phyloP scores from a whole-genome alignment of 352 stramenopile genomes.

The Thraustotheca clavata region DNA sequence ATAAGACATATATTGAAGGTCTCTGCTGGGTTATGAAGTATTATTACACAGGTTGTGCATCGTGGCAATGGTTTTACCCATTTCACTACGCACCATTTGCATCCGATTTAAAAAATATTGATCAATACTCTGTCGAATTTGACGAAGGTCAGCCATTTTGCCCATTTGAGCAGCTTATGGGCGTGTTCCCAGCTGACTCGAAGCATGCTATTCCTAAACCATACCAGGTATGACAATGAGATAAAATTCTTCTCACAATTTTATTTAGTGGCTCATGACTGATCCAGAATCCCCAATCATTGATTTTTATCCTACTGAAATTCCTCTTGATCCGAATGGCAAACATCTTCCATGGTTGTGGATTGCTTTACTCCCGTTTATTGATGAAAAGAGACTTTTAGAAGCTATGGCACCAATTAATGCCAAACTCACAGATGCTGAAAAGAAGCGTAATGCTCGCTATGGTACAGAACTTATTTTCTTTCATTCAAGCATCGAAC shows the following conservation, averaged over 20 bases:
- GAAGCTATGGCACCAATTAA: slow-evolving; percentile 76
- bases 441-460: slow-evolving; percentile 77
- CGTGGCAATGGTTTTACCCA: slow-evolving; percentile 99
- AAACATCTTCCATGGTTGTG: slow-evolving; percentile 98
- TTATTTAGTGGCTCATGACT: slow-evolving; percentile 84
- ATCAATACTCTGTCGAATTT: slow-evolving; percentile 89
- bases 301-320: slow-evolving; percentile 95
- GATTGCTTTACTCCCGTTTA: slow-evolving; percentile 98
- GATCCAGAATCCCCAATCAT: slow-evolving; percentile 94
- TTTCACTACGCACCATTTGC: slow-evolving; percentile 98
- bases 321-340: slow-evolving; percentile 97
- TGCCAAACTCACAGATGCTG: slow-evolving; percentile 49
- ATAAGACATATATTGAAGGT: slow-evolving; percentile 96
- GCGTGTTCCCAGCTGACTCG: slow-evolving; percentile 95
- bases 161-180: slow-evolving; percentile 97
- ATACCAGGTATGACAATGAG: slow-evolving; percentile 46
- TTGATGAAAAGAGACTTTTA: slow-evolving; percentile 94
- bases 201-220: slow-evolving; percentile 89
- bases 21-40: slow-evolving; percentile 99
- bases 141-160: slow-evolving; percentile 91
- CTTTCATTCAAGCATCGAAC: slow-evolving; percentile 54
- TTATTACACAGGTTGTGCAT: slow-evolving; percentile 98
- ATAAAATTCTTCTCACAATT: background rate
- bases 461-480: slow-evolving; percentile 80
- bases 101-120: slow-evolving; percentile 87